Base-by-base conservation (phyloP, 2,329 filamentous ascomycete genomes). In the Fusarium sp. region DNA sequence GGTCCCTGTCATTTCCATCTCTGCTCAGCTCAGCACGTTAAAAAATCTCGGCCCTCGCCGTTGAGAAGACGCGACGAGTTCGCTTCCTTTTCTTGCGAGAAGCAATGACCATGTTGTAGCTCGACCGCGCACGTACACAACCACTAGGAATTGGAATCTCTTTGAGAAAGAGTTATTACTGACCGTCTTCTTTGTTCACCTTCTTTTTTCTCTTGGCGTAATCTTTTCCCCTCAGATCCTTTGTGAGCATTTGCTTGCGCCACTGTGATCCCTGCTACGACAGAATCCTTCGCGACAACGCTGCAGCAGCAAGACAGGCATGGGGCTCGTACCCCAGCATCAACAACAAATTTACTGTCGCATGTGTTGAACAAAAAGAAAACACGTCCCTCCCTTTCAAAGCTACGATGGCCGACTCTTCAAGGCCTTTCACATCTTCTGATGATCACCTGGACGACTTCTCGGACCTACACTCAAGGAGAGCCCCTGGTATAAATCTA, bases 371-470 rank as follows among this genome's bases (percentile, higher is more conserved):
- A 49, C 26, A 57, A 54, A 64, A 22, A 22, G 31, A 46, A 48
- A 39, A 39, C 33, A 28, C 40, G 24, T 26, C 46, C 24, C 28
- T 15, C 45, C 18, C 38, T 28, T 34, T 40, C n/a, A 18, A 39
- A 42, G 48, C 31, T 31, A 50, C 28, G 26, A 74, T 74, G 72
- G 54, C 68, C n/a, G 72, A 65, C 28, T 46, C 61, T 22, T 59
- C 63, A 44, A 56, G 46, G 40, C 68, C 58, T 50, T 48, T 65
- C 42, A 38, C 51, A 7, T 58, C 43, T 28, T 43, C 61, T 20
- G 54, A 71, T 24, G 65, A 63, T 26, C 20, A 43, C 28, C 43
- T 56, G n/a, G 63, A 64, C 40, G 42, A 53, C n/a, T 49, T 45
- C 17, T 66, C 65, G 28, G 50, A 55, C 7, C 28, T 61, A 22